Base-by-base conservation (phyloP, 768 basidiomycete species). In the Phylloporus sp. region DNA sequence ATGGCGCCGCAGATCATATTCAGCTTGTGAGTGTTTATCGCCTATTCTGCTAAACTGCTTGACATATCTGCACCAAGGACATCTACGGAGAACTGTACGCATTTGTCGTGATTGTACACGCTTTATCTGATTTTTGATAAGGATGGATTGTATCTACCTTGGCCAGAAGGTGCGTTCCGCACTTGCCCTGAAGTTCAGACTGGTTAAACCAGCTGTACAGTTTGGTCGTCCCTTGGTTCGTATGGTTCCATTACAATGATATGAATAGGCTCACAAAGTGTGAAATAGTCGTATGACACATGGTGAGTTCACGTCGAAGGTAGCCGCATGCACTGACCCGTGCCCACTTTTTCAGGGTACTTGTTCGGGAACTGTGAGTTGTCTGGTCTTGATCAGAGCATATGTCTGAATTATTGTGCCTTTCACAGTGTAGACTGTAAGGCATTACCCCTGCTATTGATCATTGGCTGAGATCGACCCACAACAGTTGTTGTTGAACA, bases 91-190 rank as follows among this genome's bases (percentile, higher is more conserved):
- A 96, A 69, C 66, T 93, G 89, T 89, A 54, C 26, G 62, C 46
- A 7, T 42, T 38, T 22, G 26, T 33, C 0, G 0, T 42, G 7
- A 17, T 22, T 27, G 7, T 6, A 28, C 27, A 5, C 24, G 37
- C 13, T 28, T 27, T 21, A 1, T 23, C 24, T 48, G 27, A 52
- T 22, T 6, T 48, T 1, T 9, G 24, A 24, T 44, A 2, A 88
- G 87, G 39, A 85, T 95, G 87, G 93, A 96, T 71, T 92, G 87
- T 80, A 90, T 98, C 52, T 97, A 98, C 64, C 79, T 97, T 18
- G 85, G 90, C 5, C 93, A 97, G 67, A 97, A 97, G 79, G 86
- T 83, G 31, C 15, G 69, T 49, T 28, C n/a, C 44, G 36, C 18
- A 14, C 20, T 9, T 36, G 27, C 20, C 39, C 14, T 53, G 28